Conservation (phyloP, 805 yeast species). For the Maudiozyma pseudohumilis region DNA sequence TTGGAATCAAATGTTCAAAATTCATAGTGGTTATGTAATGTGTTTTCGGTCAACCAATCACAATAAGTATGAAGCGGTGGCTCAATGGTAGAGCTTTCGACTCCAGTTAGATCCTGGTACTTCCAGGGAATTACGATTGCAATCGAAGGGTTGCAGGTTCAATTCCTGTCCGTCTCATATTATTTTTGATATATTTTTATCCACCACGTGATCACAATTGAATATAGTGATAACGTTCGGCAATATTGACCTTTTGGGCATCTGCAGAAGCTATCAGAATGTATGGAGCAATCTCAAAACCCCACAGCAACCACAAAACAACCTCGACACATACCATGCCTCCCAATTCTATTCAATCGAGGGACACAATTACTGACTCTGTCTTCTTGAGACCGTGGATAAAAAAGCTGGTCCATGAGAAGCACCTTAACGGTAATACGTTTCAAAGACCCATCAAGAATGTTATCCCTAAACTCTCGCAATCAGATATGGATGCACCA, state of each 20-base stretch:
- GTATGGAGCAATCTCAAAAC: too few species aligned
- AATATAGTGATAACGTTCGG: too few species aligned
- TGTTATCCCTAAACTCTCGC: conserved; percentile 9
- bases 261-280: too few species aligned
- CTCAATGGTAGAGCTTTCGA: conserved; percentile 66
- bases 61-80: conserved; percentile 42
- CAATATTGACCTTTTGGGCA: too few species aligned
- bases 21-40: too few species aligned
- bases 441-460: conserved; percentile 5
- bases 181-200: background rate
- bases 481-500: conserved; percentile 8
- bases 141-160: conserved; percentile 70
- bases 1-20: too few species aligned
- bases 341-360: conserved; percentile 10
- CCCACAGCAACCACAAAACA: background rate
- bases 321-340: conserved; percentile 12
- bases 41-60: too few species aligned
- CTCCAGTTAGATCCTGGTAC: conserved; percentile 38
- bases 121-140: conserved; percentile 18
- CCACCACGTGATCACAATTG: too few species aligned
- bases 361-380: conserved; percentile 11
- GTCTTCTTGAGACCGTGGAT: conserved; percentile 21
- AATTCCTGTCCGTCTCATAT: conserved; percentile 60
- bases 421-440: background rate
- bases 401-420: conserved; percentile 4